Evolutionary conservation across 2,329 filamentous ascomycete genomes (phyloP), one percentile per base, ranked within the genome.

Genomic region (Leptographium galeiforme): DNA sequence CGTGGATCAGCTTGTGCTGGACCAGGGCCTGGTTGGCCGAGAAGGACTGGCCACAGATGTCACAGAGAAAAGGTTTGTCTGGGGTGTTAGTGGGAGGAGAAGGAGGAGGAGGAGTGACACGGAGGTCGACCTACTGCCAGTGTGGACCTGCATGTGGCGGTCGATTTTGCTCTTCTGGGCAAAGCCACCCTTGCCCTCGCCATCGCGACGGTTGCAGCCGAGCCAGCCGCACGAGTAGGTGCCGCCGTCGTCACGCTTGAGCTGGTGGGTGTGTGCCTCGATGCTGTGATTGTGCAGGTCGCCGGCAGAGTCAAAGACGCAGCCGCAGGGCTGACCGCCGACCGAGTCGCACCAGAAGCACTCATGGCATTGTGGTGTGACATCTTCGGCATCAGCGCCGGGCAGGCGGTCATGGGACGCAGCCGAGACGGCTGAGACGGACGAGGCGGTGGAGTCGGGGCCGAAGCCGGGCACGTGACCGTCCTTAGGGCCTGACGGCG

Each of bases 21-120:
- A 79, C 76, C 8, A 86, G 72, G 1, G 84, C 79, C 63, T 86
- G 82, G 59, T 81, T 78, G 2, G 82, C 82, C 0, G 82, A 85
- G 60, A 86, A 80, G 4, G 70, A 69, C 54, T 77, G 69, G 11
- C 72, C 69, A 60, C 83, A 87, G 19, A 71, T 68, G 2, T 68
- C 61, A 57, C 80, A 84, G 46, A 70, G 67, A 53, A 76, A 79
- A 8, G 79, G 77, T 64, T 84, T 84, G 61, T 74, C 81, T 82
- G 38, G 41, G 7, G 16, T 25, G 44, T n/a, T 40, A 38, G 51
- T 33, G 50, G 14, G 14, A 19, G 16, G n/a, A 41, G 39, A 11
- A 33, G 19, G 8, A 19, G 8, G 25, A 33, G 19, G 8, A 19
- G 8, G 25, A 39, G 33, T 14, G 10, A 14, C 11, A 48, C 10